Conservation (phyloP, 2,329 filamentous ascomycete species). For the Calycina herbarum region DNA sequence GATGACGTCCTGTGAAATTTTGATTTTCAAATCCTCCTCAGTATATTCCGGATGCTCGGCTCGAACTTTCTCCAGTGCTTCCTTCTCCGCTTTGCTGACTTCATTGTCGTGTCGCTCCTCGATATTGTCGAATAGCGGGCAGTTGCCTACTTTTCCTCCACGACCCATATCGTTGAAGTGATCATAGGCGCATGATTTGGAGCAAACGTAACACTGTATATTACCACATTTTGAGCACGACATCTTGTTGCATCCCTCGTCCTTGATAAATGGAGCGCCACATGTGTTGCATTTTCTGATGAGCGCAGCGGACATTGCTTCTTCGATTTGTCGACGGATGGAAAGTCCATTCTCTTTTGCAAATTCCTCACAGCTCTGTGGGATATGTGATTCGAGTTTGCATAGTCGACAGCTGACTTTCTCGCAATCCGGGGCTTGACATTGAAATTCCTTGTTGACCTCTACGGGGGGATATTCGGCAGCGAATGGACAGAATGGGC, state of each 20-base stretch:
- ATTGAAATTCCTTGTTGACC: constrained; percentile 71
- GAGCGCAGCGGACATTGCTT: constrained; percentile 79
- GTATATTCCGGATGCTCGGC: constrained; percentile 62
- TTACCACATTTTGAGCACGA: constrained; percentile 61
- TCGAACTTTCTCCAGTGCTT: constrained; percentile 54
- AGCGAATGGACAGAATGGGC: constrained; percentile 81
- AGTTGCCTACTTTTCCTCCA: constrained; percentile 55
- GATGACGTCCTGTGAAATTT: constrained; percentile 54
- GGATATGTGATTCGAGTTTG: constrained; percentile 67
- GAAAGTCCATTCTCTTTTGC: constrained; percentile 59
- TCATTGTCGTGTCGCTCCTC: constrained; percentile 63
- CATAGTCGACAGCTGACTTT: constrained; percentile 69
- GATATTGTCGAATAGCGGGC: constrained; percentile 65
- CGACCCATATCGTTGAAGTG: constrained; percentile 64
- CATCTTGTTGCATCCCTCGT: constrained; percentile 82
- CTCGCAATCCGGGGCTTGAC: constrained; percentile 64
- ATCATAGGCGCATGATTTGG: constrained; percentile 60
- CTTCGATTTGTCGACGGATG: constrained; percentile 69
- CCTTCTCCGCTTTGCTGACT: constrained; percentile 60
- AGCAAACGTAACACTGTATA: constrained; percentile 70
- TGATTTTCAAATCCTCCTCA: constrained; percentile 57
- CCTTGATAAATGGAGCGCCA: constrained; percentile 69
- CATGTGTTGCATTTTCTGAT: constrained; percentile 74
- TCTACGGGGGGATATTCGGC: constrained; percentile 69
- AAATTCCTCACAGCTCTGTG: constrained; percentile 68